Conservation (phyloP, 306 rosid species). For the Macrotyloma uniflorum region DNA sequence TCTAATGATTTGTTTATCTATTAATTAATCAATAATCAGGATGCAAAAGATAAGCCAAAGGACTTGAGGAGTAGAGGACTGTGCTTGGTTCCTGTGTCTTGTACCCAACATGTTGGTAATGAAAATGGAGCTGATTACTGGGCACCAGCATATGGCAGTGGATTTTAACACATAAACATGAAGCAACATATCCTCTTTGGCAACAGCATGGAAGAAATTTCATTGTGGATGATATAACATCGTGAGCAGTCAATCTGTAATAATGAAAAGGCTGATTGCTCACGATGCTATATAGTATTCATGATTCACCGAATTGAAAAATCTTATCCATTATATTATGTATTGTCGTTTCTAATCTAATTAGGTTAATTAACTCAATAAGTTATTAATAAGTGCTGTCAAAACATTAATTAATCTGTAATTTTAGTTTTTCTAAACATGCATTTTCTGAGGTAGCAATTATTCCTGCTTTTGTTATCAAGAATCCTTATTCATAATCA, state of each 20-base stretch:
- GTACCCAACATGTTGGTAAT: conserved; percentile 77
- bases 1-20: background rate
- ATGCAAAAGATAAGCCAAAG: conserved; percentile 48
- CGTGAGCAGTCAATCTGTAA: conserved; percentile 70
- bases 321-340: background rate
- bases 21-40: conserved; percentile 26
- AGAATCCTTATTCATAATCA: background rate
- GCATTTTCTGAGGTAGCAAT: conserved; percentile 18
- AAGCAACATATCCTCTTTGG: background rate
- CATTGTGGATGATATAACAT: conserved; percentile 56
- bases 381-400: conserved; percentile 24
- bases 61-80: conserved; percentile 83
- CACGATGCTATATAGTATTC: conserved; percentile 65
- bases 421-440: conserved; percentile 25
- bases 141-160: conserved; percentile 75
- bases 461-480: conserved; percentile 10
- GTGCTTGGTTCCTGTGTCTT: conserved; percentile 85
- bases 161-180: conserved; percentile 36
- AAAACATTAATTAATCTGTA: conserved; percentile 19
- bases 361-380: conserved; percentile 34
- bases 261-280: conserved; percentile 66
- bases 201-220: background rate
- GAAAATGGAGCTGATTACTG: conserved; percentile 87
- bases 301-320: background rate
- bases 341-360: conserved; percentile 48